phyloP scores from a whole-genome alignment of 176 grass and related monocot species.

The maize (Zea mays) region Zm-B73-REFERENCE-NAM-5.0 NC_050100.1:68799001-68799500 shows the following conservation, averaged over 20 bases:
- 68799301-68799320: neutral
- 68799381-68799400: neutral
- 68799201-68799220: neutral
- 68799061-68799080: constrained; percentile 54
- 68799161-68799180: constrained; percentile 80
- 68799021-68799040: neutral
- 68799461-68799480: too few relatives aligned
- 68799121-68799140: constrained; percentile 81
- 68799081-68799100: constrained; percentile 41
- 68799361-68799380: neutral
- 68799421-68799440: too few relatives aligned
- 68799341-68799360: neutral
- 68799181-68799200: neutral
- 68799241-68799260: neutral
- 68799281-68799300: neutral
- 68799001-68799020: neutral
- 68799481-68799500: too few relatives aligned
- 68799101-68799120: constrained; percentile 36
- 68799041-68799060: constrained; percentile 4
- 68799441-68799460: too few relatives aligned
- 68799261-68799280: neutral
- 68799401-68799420: neutral
- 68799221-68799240: neutral
- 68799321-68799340: neutral
- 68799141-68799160: constrained; percentile 74